Conservation (phyloP, 371 early-diverging fungal species). For the Lichtheimia ornata region DNA sequence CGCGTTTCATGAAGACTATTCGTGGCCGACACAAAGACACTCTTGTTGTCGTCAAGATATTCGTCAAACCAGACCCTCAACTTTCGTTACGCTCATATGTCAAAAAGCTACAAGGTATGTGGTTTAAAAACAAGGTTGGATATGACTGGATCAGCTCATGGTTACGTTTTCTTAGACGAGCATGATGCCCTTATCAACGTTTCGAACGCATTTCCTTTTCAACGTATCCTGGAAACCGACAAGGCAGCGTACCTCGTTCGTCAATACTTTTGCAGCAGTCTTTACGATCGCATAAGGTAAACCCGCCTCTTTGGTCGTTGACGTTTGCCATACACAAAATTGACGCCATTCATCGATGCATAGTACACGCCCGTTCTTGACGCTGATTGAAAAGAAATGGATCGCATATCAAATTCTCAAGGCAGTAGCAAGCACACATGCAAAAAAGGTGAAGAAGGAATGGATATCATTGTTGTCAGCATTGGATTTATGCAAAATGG, state of each 20-base stretch:
- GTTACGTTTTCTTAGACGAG: conserved; percentile 48
- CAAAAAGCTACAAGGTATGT: conserved; percentile 58
- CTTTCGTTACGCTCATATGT: conserved; percentile 64
- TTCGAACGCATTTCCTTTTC: conserved; percentile 81
- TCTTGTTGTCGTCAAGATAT: conserved; percentile 87
- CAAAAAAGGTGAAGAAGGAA: conserved; percentile 34
- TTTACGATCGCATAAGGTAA: conserved; percentile 93
- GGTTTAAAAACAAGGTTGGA: not conserved
- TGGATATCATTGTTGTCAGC: not conserved
- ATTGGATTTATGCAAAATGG: not conserved
- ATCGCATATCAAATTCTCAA: conserved; percentile 86
- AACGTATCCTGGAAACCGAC: conserved; percentile 84
- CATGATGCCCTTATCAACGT: conserved; percentile 64
- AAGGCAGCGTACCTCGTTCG: conserved; percentile 87
- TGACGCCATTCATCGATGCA: not conserved
- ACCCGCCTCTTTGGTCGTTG: no score
- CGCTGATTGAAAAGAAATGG: conserved; percentile 88
- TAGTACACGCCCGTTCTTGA: conserved; percentile 92
- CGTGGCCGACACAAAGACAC: conserved; percentile 77
- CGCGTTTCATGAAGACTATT: conserved; percentile 94
- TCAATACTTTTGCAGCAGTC: conserved; percentile 83
- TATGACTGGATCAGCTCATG: no score
- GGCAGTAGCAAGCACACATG: conserved; percentile 80
- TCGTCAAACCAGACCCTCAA: conserved; percentile 81
- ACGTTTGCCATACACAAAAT: not conserved